phyloP scores from a whole-genome alignment of 2,329 filamentous ascomycete genomes.

The Aspergillus jensenii region DNA sequence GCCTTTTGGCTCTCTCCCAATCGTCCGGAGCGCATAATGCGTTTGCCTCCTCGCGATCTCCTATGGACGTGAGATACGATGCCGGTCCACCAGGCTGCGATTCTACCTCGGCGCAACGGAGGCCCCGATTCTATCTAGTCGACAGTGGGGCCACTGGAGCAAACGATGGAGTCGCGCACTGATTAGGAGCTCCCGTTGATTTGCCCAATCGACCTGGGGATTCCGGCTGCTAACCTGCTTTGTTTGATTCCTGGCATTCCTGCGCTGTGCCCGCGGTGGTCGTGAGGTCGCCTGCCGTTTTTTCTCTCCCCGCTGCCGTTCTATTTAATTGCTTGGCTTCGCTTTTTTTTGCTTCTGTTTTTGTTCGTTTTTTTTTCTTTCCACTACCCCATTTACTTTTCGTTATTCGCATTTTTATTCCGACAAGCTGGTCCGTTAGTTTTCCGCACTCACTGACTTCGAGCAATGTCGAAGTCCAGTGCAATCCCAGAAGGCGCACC shows the following conservation, averaged over 20 bases:
- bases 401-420: neutral
- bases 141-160: slow-evolving; percentile 2
- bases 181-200: slow-evolving; percentile 3
- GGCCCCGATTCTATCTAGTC: neutral
- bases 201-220: slow-evolving; percentile 6
- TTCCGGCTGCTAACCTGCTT: neutral
- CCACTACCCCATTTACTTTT: neutral
- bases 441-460: neutral
- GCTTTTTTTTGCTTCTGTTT: slow-evolving; percentile 3
- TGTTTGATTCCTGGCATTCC: neutral
- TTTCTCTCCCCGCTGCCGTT: neutral
- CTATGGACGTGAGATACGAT: too few species aligned
- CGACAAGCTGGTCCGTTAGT: neutral
- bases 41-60: too few species aligned
- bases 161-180: neutral
- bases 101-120: slow-evolving; percentile 1
- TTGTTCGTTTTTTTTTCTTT: slow-evolving; percentile 1
- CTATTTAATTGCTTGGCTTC: slow-evolving; percentile 1
- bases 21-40: too few species aligned
- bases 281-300: neutral
- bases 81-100: too few species aligned
- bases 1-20: neutral
- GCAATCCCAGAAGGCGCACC: neutral
- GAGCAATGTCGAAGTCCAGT: slow-evolving; percentile 3
- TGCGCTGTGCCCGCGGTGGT: neutral